Conservation (phyloP, 2,329 filamentous ascomycete genomes). For the Apiospora koreana region DNA sequence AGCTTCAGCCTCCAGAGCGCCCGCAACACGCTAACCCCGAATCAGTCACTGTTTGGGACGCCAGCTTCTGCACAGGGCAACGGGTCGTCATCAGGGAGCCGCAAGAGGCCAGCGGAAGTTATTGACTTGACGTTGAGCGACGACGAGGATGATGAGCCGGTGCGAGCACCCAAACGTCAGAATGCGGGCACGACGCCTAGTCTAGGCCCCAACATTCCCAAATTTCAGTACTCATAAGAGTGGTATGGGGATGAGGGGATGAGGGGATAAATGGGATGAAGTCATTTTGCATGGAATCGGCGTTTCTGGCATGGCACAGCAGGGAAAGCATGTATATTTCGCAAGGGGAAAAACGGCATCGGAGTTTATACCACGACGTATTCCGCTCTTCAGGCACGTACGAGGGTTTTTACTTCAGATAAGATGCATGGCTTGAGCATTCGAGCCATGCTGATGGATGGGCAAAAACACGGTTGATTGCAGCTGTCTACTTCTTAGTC, state of each 20-base stretch:
- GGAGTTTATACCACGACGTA: slow-evolving; percentile 4
- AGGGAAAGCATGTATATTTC: slow-evolving; percentile 12
- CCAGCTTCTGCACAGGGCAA: slow-evolving; percentile 16
- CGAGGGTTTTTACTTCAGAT: background rate
- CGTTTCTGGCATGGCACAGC: slow-evolving; percentile 7
- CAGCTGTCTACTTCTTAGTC: background rate
- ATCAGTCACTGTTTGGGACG: slow-evolving; percentile 27
- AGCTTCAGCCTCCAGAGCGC: slow-evolving; percentile 40
- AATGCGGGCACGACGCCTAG: slow-evolving; percentile 18
- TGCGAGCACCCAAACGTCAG: slow-evolving; percentile 48
- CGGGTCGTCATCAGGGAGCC: slow-evolving; percentile 12
- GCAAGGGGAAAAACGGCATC: background rate
- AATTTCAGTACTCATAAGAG: slow-evolving; percentile 9
- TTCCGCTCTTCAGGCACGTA: background rate
- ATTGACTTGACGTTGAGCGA: slow-evolving; percentile 60
- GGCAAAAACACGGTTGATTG: background rate
- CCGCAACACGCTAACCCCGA: slow-evolving; percentile 39
- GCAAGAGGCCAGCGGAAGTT: slow-evolving; percentile 41
- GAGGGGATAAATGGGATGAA: background rate
- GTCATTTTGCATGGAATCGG: slow-evolving; percentile 10
- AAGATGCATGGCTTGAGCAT: background rate
- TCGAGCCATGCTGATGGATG: background rate
- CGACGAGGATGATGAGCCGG: slow-evolving; percentile 46
- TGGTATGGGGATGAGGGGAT: background rate
- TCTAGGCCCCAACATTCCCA: slow-evolving; percentile 11